Evolutionary conservation across 2,329 filamentous ascomycete species (phyloP), one percentile per base, ranked within the genome.

Genomic region (Talaromyces sp.): DNA sequence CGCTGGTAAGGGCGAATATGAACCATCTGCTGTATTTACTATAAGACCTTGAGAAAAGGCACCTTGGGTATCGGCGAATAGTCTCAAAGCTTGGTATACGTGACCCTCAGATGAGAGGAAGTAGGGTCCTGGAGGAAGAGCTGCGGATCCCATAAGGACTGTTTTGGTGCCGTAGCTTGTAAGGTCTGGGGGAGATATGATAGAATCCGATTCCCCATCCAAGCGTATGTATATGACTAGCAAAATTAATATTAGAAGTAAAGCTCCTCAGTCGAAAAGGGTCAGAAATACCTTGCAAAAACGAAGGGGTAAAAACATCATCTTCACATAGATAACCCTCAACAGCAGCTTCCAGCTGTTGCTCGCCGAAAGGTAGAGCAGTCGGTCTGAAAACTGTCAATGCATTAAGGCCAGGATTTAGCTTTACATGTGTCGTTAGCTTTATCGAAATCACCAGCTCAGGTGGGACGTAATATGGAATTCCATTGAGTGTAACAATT

Each of bases 31-130:
- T 35, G 9, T 54, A 33, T 60, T 37, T 17, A 33, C 49, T 39
- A 64, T 13, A n/a, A 59, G 54, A 15, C 22, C 13, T 22, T 64
- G 43, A 11, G 45, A 52, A 43, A 61, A 64, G 7, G 62, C 81
- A 13, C 80, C 79, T 47, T 81, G 76, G 5, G 79, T 75, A 68
- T 86, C 83, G 17, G 80, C 79, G 69, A 83, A 85, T 0, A 85
- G 70, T 58, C 79, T 75, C 74, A 81, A 85, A 0, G 83, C 83
- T 66, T 82, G 74, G 67, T 80, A 82, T 6, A 85, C 72, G 15
- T 78, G 71, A 3, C 83, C 83, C 17, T 76, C 76, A 2, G 68
- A 52, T 10, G 79, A 81, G 43, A 84, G 67, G 68, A 85, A 85
- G 68, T 85, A 85, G 1, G 84, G 83, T 0, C 83, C 83, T 13